Evolutionary conservation across 176 grass and related monocot species (phyloP), one percentile per base, ranked within the genome.

Genomic region (Leersia perrieri): DNA sequence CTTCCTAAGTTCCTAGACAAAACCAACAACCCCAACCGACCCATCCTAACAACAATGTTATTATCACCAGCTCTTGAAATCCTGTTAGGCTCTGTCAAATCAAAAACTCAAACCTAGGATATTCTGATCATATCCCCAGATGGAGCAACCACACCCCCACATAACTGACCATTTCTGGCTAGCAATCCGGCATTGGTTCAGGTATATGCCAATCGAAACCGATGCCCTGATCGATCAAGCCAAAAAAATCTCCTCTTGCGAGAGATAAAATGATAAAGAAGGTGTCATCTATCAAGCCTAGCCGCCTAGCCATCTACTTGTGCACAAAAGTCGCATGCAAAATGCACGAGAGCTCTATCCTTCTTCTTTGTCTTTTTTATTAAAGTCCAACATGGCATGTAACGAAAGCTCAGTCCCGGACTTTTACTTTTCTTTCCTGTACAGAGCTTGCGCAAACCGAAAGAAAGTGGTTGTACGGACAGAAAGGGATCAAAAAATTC

Each of bases 41-140:
- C 33, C 34, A 81, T 72, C 77, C 76, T 28, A 82, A 42, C 44
- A 85, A 81, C 76, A 53, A 75, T 45, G 60, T 11, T 55, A 38
- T 38, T 58, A 73, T 31, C 14, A 18, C 11, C 28, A 75, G 29
- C 13, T 20, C 28, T n/a, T 72, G n/a, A 33, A 88, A 73, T 13
- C 28, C 33, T 63, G 45, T 18, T 18, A 27, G 60, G 9, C n/a
- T 51, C 44, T 33, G 32, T 80, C 68, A 31, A 25, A 60, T 28
- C 11, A n/a, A 53, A 8, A 4, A 1, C 6, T 53, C 49, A 53
- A 5, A 42, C 1, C 34, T 1, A 20, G 82, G 70, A 89, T 89
- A 89, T 89, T 45, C 77, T 44, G 77, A 47, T 72, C 82, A 81
- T 72, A 85, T 85, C 73, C 72, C 15, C 22, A 71, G 35, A 60